Conservation (phyloP, 192 early-diverging fungal genomes). For the Coemansia sp. region DNA sequence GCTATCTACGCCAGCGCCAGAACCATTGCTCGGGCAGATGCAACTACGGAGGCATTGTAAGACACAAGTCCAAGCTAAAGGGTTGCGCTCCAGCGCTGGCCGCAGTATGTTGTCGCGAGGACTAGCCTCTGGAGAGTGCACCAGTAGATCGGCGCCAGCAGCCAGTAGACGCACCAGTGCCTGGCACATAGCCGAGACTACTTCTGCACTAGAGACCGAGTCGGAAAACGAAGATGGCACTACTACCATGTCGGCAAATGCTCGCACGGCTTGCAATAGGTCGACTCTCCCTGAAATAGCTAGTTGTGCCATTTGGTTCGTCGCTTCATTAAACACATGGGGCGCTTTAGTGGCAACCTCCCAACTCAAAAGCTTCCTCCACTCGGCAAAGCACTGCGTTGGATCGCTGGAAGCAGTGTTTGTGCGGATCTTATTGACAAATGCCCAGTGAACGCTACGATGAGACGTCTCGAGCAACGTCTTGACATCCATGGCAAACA, state of each 20-base stretch:
- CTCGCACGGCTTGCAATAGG: constrained; percentile 7
- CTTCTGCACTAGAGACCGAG: neutral
- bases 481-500: constrained; percentile 13
- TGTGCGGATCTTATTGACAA: constrained; percentile 17
- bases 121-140: neutral
- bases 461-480: constrained; percentile 27
- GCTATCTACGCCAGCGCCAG: neutral
- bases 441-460: constrained; percentile 39
- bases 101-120: constrained; percentile 22
- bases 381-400: constrained; percentile 9
- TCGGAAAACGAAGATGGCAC: neutral
- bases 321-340: constrained; percentile 27
- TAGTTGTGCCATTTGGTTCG: neutral
- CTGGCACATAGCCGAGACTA: constrained; percentile 1
- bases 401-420: constrained; percentile 3
- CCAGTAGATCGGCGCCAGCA: constrained; percentile 18
- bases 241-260: constrained; percentile 17
- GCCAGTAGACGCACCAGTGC: constrained; percentile 17
- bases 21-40: neutral
- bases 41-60: constrained; percentile 6
- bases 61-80: constrained; percentile 8
- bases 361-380: constrained; percentile 24
- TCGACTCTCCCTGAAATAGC: constrained; percentile 19
- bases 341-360: constrained; percentile 20
- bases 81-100: constrained; percentile 19